Conservation (phyloP, 2,329 filamentous ascomycete species). For the Coniosporium tulheliwenetii region DNA sequence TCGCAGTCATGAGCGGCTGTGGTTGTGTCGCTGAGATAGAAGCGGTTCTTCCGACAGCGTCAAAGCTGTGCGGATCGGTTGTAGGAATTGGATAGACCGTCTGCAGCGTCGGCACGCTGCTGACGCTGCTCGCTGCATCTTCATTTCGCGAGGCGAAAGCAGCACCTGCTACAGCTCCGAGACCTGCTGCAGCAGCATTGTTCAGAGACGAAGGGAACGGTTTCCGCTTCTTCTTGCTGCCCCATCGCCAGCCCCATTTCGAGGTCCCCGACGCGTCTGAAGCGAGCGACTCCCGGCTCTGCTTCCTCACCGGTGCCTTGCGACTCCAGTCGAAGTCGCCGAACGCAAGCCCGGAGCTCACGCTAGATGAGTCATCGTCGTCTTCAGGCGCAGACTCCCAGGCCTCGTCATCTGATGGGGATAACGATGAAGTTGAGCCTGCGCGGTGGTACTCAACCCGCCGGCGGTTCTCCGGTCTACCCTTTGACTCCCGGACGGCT, state of each 20-base stretch:
- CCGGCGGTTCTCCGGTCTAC: constrained; percentile 6
- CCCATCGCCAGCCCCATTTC: constrained; percentile 48
- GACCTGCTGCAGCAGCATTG: constrained; percentile 24
- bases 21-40: constrained; percentile 26
- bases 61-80: constrained; percentile 47
- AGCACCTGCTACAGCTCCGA: constrained; percentile 24
- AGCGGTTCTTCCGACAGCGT: constrained; percentile 36
- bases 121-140: constrained; percentile 22
- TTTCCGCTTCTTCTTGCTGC: constrained; percentile 31
- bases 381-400: constrained; percentile 45
- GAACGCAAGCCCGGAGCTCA: constrained; percentile 45
- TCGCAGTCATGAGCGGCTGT: constrained; percentile 24
- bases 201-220: constrained; percentile 19
- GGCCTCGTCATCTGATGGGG: constrained; percentile 32
- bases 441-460: constrained; percentile 9
- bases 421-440: constrained; percentile 8
- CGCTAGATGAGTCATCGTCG: constrained; percentile 35
- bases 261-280: constrained; percentile 38
- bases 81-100: constrained; percentile 52
- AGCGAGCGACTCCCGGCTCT: constrained; percentile 35
- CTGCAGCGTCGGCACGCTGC: constrained; percentile 37
- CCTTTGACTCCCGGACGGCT: constrained; percentile 16
- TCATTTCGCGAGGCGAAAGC: constrained; percentile 31
- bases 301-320: constrained; percentile 17
- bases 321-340: constrained; percentile 28